These are phyloP conservation scores for Vaccinium darrowii DNA, from an alignment of 148 eudicot species.

Conservation along the genomic window DNA sequence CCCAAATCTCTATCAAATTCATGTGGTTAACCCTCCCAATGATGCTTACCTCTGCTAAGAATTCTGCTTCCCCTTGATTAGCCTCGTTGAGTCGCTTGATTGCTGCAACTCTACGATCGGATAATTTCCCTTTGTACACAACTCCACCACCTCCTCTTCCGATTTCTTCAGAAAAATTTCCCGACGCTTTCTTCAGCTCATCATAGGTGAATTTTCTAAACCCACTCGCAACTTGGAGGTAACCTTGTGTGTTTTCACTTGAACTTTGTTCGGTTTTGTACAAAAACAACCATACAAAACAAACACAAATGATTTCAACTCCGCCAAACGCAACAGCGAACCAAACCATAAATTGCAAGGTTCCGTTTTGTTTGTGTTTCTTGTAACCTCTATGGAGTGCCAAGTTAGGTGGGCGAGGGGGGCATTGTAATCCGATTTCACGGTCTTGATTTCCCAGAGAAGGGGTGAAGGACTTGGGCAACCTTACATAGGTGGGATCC, in stretches of 20 bases:
- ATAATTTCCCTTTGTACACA: too few species aligned
- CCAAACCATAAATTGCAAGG: constrained; percentile 22
- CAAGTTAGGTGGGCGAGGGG: neutral
- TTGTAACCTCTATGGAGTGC: too few species aligned
- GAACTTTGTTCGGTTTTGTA: neutral
- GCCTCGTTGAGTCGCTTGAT: too few species aligned
- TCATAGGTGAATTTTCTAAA: too few species aligned
- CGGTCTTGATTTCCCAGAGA: neutral
- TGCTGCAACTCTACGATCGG: too few species aligned
- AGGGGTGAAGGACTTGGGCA: constrained; percentile 11
- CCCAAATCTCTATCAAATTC: constrained; percentile 26
- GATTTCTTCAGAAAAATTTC: too few species aligned
- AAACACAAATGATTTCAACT: constrained; percentile 17
- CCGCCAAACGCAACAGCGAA: constrained; percentile 24
- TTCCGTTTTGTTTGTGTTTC: neutral
- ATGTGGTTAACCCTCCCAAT: constrained; percentile 28
- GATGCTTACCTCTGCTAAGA: constrained; percentile 14
- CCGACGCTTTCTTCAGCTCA: too few species aligned
- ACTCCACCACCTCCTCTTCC: too few species aligned
- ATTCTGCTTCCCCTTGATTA: neutral
- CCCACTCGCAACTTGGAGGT: neutral
- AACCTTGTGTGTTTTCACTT: neutral
- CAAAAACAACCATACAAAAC: neutral
- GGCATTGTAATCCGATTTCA: constrained; percentile 20
- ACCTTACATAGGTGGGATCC: too few species aligned